Base-by-base conservation (phyloP, 148 eudicot genomes). In the Chenopodium suecicum region DNA sequence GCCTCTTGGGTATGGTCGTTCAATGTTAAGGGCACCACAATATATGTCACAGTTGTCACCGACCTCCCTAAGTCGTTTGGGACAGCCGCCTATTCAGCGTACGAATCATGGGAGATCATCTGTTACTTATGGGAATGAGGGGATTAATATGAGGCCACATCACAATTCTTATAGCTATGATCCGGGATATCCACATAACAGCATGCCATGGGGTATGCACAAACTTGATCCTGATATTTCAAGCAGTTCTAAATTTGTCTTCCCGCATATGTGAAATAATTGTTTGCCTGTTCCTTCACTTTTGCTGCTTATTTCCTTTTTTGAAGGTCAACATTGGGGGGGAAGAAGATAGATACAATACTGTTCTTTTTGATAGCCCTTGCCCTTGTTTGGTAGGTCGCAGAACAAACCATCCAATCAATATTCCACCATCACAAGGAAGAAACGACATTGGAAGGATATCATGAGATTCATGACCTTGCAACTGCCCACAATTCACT, bases 381-480 rank as follows among this genome's bases (percentile, higher is more conserved):
- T 80, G 73, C 70, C 16, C 31, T 62, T 73, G 48, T 70, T 74
- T 83, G 89, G 85, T 85, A 95, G 98, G 98, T 86, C 94, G 90
- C 8, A 86, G 91, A 74, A 85, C 90, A 85, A 95, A 89, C 80
- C 91, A 91, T 64, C 80, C 86, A 25, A 67, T 85, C 78, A 88
- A 84, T 86, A 82, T 89, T 79, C 91, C 95, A 63, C 92, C 96
- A 80, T 37, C 94, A 81, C 90, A 89, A 77, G 95, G 94, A 84
- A 88, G 92, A 88, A 92, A 91, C 81, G 98, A 91, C 89, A 88
- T 84, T 63, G 89, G 91, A 86, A 92, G 90, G 84, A 93, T 90
- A 83, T 84, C 87, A 25, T 94, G 81, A 77, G 75, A 44, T 65
- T 72, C 87, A 25, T 94, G 81, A 77, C 75, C 56, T 65, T 72